Evolutionary conservation across 495 filamentous ascomycete species (phyloP), one percentile per base, ranked within the genome.

Genomic region (Daldinia caldariorum): DNA sequence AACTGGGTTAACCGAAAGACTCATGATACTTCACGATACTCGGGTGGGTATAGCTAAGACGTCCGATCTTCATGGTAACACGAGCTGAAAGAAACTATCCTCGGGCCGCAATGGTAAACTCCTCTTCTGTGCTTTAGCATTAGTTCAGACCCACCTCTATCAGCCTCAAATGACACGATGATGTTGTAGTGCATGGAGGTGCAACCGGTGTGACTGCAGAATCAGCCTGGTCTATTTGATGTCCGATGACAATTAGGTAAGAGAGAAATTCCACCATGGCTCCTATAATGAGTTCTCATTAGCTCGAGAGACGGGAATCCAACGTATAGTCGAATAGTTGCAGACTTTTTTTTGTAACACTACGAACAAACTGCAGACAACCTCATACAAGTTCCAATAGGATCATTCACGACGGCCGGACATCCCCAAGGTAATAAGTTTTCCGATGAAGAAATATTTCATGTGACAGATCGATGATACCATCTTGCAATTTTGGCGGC

Each of bases 391-490:
- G 3, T 34, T 38, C 13, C n/a, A 31, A 29, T 26, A 34, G 26
- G 50, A 1, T 8, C 43, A 55, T 34, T 6, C 53, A 47, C 3
- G 39, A 38, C 5, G 9, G 6, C 41, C 65, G 65, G 65, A 68
- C 65, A 68, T 68, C 65, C 65, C 65, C 65, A 68, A 57, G 32
- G 32, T 51, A 9, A 45, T 4, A 31, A 31, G 10, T 8, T 43
- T 38, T 20, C 55, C 35, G 55, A 14, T 26, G 32, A 13, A 2
- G 22, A 58, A 20, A 50, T 22, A 32, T n/a, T 29, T 41, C 26
- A 37, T 10, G 13, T 26, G 5, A 20, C 8, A 1, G 6, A 35
- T 13, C 26, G 9, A 35, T 2, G 9, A 35, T 22, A 47, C 16
- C 1, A 47, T 12, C 43, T 9, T 47, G 8, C 7, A 1, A 22